Conservation (phyloP, 2,329 filamentous ascomycete species). For the Cladosporium sp. region DNA sequence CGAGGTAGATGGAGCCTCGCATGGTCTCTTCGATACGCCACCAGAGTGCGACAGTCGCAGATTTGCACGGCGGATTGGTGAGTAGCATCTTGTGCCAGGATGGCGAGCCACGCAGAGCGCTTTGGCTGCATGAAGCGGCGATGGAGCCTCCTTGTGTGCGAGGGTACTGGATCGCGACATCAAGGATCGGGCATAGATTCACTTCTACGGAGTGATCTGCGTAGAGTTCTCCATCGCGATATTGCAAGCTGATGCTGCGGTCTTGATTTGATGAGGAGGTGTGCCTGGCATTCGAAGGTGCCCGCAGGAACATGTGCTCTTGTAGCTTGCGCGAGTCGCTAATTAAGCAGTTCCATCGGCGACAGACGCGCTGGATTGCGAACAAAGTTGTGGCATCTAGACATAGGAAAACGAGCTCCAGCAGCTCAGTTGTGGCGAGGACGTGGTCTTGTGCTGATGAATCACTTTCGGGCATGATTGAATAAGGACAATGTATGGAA, state of each 20-base stretch:
- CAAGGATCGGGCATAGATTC: not conserved
- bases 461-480: not conserved
- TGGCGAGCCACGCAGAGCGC: conserved; percentile 10
- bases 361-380: conserved; percentile 2
- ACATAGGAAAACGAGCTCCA: conserved; percentile 4
- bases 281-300: not conserved
- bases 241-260: not conserved
- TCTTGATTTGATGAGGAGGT: not conserved
- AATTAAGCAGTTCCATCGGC: not conserved
- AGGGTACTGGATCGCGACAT: not conserved
- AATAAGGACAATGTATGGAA: not conserved
- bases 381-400: not conserved
- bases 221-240: not conserved
- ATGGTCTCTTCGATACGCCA: conserved; percentile 5
- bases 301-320: conserved; percentile 9
- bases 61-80: conserved; percentile 20
- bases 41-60: not conserved
- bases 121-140: conserved; percentile 6
- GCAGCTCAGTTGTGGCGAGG: conserved; percentile 5
- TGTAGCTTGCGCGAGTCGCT: not conserved
- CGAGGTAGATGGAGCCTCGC: conserved; percentile 8
- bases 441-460: conserved; percentile 2
- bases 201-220: not conserved
- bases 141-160: not conserved
- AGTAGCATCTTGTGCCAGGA: conserved; percentile 27